Evolutionary conservation across 2,329 filamentous ascomycete species (phyloP), one percentile per base, ranked within the genome.

Genomic region (Pestalotiopsis fici): DNA sequence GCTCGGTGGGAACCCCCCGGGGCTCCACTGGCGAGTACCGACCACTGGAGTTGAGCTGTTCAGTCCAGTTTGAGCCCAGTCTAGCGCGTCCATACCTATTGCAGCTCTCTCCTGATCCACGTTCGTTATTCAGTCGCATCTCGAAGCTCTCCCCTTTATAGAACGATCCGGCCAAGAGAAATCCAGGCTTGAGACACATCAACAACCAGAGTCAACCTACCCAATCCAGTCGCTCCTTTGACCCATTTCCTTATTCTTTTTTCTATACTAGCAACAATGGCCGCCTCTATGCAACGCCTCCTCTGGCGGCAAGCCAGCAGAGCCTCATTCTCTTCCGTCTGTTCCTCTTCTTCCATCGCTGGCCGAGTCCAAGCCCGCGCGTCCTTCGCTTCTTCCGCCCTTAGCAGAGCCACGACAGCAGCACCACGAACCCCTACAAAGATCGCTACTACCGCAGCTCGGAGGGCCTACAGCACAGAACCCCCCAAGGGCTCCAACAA

Each of bases 391-490:
- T 65, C 62, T 35, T 47, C 39, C 13, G 27, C 65, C 27, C 62
- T 55, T n/a, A 50, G 13, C 18, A 64, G 60, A 64, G 61, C 50
- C 35, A 31, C 61, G 37, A n/a, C 57, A 6, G 31, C 31, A 11
- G 31, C 31, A 25, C 54, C 65, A 43, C 25, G 21, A 50, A 50
- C 66, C 57, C 31, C n/a, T 60, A 39, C 57, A 13, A 37, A 43
- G 25, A 27, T 59, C 2, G 31, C 37, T 27, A 59, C 65, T 25
- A 56, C 63, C 28, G 68, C 64, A 18, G 47, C 65, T 27, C 61
- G 65, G 13, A 69, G 74, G 65, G 35, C 72, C 78, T 89, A 84
- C 70, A 84, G 83, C 64, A 80, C 82, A 15, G 74, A 80, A 54
- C 79, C 80, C 11, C 80, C 79, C 43, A 71, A 69, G 67, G 76